Conservation (phyloP, 2,329 filamentous ascomycete species). For the Venturia oleaginea region DNA sequence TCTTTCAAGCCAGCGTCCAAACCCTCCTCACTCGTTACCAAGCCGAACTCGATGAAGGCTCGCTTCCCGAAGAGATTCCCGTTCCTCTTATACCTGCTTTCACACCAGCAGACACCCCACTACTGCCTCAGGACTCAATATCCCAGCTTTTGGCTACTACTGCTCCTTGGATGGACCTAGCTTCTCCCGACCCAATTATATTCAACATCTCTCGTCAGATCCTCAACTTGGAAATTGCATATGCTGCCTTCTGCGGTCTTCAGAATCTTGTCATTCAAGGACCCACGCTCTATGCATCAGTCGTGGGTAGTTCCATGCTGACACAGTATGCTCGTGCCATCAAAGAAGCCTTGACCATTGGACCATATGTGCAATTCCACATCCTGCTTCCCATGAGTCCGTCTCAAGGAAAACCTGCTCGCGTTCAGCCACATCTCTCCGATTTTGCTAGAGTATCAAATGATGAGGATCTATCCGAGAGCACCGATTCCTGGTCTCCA, state of each 20-base stretch:
- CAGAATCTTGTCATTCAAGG: conserved; percentile 75
- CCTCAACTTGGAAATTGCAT: conserved; percentile 81
- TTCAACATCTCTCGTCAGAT: conserved; percentile 83
- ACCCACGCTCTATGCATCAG: conserved; percentile 48
- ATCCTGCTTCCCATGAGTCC: conserved; percentile 75
- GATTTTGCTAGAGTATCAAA: conserved; percentile 11
- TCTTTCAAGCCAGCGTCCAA: conserved; percentile 62
- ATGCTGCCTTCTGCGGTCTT: conserved; percentile 90
- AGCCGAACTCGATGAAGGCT: conserved; percentile 35
- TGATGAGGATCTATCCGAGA: conserved; percentile 25
- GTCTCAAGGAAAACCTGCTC: not conserved
- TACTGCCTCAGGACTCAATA: conserved; percentile 59
- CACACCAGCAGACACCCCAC: conserved; percentile 67
- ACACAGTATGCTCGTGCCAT: conserved; percentile 77
- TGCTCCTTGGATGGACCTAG: conserved; percentile 91
- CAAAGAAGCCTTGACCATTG: conserved; percentile 66
- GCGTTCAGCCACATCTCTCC: conserved; percentile 13
- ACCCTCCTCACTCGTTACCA: conserved; percentile 51
- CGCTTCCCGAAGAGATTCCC: conserved; percentile 29
- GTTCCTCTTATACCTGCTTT: conserved; percentile 50
- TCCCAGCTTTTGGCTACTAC: conserved; percentile 67
- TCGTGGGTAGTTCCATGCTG: conserved; percentile 29
- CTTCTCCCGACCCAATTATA: conserved; percentile 72
- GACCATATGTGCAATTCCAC: conserved; percentile 68
- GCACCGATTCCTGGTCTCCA: conserved; percentile 62